Evolutionary conservation across 768 basidiomycete genomes (phyloP).

Genomic region (Kwoniella newhampshirensis): DNA sequence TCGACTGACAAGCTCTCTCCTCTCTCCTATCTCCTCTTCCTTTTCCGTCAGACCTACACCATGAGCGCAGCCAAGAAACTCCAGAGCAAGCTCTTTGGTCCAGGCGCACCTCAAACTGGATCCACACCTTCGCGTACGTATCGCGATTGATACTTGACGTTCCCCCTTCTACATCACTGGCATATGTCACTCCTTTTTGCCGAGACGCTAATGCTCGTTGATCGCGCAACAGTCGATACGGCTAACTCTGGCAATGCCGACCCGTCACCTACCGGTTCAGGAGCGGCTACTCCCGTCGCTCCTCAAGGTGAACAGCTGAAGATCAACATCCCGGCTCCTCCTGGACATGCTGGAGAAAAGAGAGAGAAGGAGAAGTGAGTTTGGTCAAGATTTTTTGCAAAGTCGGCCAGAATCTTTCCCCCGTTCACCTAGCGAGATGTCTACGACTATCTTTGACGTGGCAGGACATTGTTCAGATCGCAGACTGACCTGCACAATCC

Average conservation of each 20-base stretch:
- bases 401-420: too few species aligned
- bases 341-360: slow-evolving; percentile 14
- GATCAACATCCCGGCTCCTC: slow-evolving; percentile 46
- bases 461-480: too few species aligned
- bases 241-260: slow-evolving; percentile 19
- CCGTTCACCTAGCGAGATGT: too few species aligned
- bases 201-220: too few species aligned
- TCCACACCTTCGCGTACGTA: too few species aligned
- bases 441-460: too few species aligned
- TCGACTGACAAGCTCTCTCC: background rate
- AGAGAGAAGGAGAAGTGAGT: slow-evolving; percentile 50
- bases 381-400: too few species aligned
- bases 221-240: slow-evolving; percentile 28
- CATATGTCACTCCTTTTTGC: too few species aligned
- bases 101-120: slow-evolving; percentile 18
- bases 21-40: background rate
- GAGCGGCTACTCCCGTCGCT: slow-evolving; percentile 22
- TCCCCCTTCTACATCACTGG: too few species aligned
- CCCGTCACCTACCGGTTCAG: slow-evolving; percentile 20
- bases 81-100: slow-evolving; percentile 69
- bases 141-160: too few species aligned
- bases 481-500: background rate
- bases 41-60: slow-evolving; percentile 8
- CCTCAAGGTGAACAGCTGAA: slow-evolving; percentile 33
- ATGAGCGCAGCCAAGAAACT: slow-evolving; percentile 64